phyloP scores from a whole-genome alignment of 805 yeast genomes.

The Candida hungchunana region DNA sequence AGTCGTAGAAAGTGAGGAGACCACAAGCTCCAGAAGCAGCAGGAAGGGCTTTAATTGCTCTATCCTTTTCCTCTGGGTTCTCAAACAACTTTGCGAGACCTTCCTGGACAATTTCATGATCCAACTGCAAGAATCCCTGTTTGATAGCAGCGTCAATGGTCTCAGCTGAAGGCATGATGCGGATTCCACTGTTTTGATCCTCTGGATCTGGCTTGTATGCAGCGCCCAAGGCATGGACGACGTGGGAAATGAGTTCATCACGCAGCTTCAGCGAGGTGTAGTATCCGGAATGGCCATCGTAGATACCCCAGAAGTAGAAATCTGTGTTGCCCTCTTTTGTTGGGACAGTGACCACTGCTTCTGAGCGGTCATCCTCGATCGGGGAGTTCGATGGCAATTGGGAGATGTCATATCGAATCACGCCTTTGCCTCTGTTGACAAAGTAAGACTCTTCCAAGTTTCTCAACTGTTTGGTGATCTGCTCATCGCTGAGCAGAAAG shows the following conservation, averaged over 20 bases:
- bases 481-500: constrained; percentile 57
- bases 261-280: constrained; percentile 84
- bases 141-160: constrained; percentile 76
- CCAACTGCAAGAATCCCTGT: constrained; percentile 76
- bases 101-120: constrained; percentile 78
- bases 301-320: constrained; percentile 93
- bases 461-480: constrained; percentile 65
- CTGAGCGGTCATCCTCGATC: constrained; percentile 90
- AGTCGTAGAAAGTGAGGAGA: constrained; percentile 79
- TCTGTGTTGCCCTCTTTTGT: constrained; percentile 47
- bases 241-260: constrained; percentile 70
- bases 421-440: constrained; percentile 85
- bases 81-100: constrained; percentile 66
- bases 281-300: constrained; percentile 98
- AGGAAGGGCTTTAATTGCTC: constrained; percentile 68
- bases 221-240: constrained; percentile 71
- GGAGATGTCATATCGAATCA: constrained; percentile 79
- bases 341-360: constrained; percentile 71
- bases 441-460: constrained; percentile 73
- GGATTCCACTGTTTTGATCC: constrained; percentile 31
- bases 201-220: constrained; percentile 53
- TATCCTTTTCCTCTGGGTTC: constrained; percentile 54
- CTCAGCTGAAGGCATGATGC: constrained; percentile 64
- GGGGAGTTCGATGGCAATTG: constrained; percentile 92
- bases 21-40: constrained; percentile 97